Percentiles rank a stretch among this genome's conserved stretches.
These are phyloP conservation scores for Solanum raphanifolium DNA, from an alignment of 257 asterid species.

Conservation along the genomic window DNA sequence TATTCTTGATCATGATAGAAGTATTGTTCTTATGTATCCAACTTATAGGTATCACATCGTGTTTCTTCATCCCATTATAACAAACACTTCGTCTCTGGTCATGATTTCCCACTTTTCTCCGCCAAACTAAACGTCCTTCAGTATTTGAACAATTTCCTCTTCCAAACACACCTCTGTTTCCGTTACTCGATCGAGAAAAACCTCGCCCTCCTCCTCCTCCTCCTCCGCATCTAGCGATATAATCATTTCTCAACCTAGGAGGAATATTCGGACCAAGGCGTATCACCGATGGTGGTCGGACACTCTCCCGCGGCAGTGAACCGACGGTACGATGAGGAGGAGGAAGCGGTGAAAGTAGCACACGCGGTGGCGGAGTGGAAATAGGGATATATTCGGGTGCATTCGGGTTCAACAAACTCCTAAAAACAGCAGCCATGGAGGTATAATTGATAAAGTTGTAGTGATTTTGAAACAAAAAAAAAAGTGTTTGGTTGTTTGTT, in stretches of 20 bases:
- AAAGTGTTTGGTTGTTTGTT: not conserved
- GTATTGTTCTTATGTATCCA: conserved; percentile 14
- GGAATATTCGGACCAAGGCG: not conserved
- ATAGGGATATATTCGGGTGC: not conserved
- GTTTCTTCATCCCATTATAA: not conserved
- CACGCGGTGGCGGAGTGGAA: not conserved
- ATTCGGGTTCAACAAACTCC: not conserved
- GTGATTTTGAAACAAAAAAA: not conserved
- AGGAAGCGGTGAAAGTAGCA: not conserved
- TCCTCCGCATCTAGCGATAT: not conserved
- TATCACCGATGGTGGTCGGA: not conserved
- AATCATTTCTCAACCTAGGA: not conserved
- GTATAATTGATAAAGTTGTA: not conserved
- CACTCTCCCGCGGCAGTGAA: not conserved
- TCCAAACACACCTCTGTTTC: not conserved
- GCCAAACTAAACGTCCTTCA: not conserved
- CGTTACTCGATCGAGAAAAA: not conserved
- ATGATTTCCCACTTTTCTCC: not conserved
- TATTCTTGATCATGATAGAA: conserved; percentile 54
- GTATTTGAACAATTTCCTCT: not conserved
- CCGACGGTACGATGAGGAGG: not conserved
- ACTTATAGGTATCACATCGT: conserved; percentile 20
- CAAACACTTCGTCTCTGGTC: not conserved
- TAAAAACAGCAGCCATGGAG: not conserved
- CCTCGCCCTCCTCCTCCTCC: not conserved